A percentile compares a stretch with the other conserved stretches of the same genome.
Evolutionary conservation across 2,329 filamentous ascomycete genomes (phyloP).

Genomic region (Penicillium sp.): DNA sequence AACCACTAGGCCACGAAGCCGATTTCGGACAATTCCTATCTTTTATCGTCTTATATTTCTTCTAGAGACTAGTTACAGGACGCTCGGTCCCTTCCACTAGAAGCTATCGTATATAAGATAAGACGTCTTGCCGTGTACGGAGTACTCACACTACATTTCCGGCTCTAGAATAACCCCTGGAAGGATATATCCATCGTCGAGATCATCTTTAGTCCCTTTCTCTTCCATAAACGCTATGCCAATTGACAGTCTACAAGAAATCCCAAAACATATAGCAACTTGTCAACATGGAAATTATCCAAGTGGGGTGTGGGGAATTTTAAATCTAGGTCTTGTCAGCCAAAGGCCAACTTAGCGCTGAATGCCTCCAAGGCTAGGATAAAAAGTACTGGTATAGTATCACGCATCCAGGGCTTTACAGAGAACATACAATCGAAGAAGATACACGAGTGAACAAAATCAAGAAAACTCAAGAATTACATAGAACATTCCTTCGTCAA

Average conservation of each 20-base stretch:
- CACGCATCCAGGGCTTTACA: neutral
- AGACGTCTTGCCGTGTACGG: too few relatives aligned
- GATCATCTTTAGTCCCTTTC: neutral
- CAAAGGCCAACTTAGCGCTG: too few relatives aligned
- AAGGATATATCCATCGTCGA: neutral
- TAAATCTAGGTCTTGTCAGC: neutral
- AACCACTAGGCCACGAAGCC: too few relatives aligned
- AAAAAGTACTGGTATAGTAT: neutral
- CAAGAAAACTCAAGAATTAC: constrained; percentile 11
- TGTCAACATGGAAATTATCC: neutral
- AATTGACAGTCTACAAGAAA: neutral
- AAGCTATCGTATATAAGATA: too few relatives aligned
- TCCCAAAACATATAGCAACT: neutral
- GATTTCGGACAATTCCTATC: too few relatives aligned
- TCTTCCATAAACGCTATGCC: neutral
- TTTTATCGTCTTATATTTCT: too few relatives aligned
- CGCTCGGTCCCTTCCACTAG: too few relatives aligned
- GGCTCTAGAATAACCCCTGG: neutral
- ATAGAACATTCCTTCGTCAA: constrained; percentile 22
- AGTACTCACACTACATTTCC: neutral
- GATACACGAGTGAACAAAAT: constrained; percentile 1
- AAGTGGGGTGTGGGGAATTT: neutral
- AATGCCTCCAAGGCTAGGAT: neutral
- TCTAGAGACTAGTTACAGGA: too few relatives aligned
- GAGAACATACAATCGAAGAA: neutral